Conservation (phyloP, 2,329 filamentous ascomycete genomes). For the Talaromyces atroroseus region DNA sequence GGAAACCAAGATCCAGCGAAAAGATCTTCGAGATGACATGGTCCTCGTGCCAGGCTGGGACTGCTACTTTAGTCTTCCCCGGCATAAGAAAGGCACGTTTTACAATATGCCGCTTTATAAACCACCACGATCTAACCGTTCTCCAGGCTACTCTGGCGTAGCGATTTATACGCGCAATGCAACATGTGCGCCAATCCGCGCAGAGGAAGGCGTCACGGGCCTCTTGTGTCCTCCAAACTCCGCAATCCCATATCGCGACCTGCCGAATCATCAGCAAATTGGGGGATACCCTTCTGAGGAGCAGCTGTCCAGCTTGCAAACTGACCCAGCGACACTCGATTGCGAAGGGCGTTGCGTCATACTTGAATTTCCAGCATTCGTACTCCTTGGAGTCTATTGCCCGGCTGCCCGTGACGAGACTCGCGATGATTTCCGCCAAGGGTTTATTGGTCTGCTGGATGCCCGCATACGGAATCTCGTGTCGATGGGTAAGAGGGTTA, state of each 20-base stretch:
- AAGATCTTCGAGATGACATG: conserved; percentile 92
- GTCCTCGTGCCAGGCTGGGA: conserved; percentile 93
- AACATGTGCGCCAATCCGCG: conserved; percentile 76
- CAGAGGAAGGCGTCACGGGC: conserved; percentile 91
- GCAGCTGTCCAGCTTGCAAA: conserved; percentile 57
- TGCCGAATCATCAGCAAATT: conserved; percentile 69
- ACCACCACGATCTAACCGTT: conserved; percentile 12
- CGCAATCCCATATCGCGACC: conserved; percentile 64
- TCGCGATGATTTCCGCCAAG: conserved; percentile 73
- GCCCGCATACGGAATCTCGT: conserved; percentile 77
- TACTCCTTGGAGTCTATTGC: conserved; percentile 86
- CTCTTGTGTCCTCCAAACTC: conserved; percentile 69
- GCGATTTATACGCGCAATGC: conserved; percentile 90
- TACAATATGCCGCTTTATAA: neutral
- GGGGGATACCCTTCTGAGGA: conserved; percentile 74
- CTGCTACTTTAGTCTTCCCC: conserved; percentile 88
- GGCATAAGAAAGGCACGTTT: conserved; percentile 75
- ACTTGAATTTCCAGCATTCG: conserved; percentile 90
- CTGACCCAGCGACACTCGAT: conserved; percentile 71
- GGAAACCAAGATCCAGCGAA: conserved; percentile 91
- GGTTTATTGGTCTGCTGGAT: conserved; percentile 75
- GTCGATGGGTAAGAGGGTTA: conserved; percentile 72
- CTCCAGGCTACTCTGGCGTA: conserved; percentile 83
- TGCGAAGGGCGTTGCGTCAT: conserved; percentile 88
- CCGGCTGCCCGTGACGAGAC: conserved; percentile 83